phyloP scores from a whole-genome alignment of 345 rosid species.

The Odontarrhena argentea region DNA sequence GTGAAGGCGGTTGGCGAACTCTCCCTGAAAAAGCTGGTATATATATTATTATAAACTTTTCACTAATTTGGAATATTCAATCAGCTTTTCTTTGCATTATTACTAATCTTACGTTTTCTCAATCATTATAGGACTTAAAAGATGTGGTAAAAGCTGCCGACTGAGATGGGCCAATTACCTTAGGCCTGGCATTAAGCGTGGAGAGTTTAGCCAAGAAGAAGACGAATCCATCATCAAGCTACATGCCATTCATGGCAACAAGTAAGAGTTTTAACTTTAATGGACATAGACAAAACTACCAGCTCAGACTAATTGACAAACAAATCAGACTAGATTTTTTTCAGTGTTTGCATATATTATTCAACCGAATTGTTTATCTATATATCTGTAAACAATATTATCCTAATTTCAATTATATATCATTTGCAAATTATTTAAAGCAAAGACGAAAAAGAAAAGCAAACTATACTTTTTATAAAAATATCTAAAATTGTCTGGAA shows the following conservation, averaged over 20 bases:
- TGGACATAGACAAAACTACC: no score
- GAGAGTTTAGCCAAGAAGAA: slow-evolving; percentile 45
- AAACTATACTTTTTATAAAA: no score
- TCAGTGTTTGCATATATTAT: not conserved
- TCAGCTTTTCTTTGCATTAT: slow-evolving; percentile 25
- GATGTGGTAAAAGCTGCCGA: slow-evolving; percentile 57
- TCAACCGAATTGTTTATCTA: not conserved
- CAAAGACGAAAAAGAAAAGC: no score
- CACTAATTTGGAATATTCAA: slow-evolving; percentile 3
- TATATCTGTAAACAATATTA: not conserved
- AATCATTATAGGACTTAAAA: slow-evolving; percentile 43
- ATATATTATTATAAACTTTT: not conserved
- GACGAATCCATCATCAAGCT: slow-evolving; percentile 46
- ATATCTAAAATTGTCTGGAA: no score
- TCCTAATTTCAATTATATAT: not conserved
- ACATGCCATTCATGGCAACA: slow-evolving; percentile 52
- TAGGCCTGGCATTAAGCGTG: slow-evolving; percentile 51
- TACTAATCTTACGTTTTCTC: not conserved
- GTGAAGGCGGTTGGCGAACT: slow-evolving; percentile 53
- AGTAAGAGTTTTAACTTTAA: slow-evolving; percentile 26
- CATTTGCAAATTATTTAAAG: not conserved
- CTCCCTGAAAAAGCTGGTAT: slow-evolving; percentile 53
- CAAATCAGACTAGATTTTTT: not conserved
- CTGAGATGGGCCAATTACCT: slow-evolving; percentile 53
- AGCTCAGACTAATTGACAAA: not conserved